Percentiles rank a stretch among this genome's conserved stretches.
Conservation (phyloP, 2,329 filamentous ascomycete species). For the Aspergillus latus region DNA sequence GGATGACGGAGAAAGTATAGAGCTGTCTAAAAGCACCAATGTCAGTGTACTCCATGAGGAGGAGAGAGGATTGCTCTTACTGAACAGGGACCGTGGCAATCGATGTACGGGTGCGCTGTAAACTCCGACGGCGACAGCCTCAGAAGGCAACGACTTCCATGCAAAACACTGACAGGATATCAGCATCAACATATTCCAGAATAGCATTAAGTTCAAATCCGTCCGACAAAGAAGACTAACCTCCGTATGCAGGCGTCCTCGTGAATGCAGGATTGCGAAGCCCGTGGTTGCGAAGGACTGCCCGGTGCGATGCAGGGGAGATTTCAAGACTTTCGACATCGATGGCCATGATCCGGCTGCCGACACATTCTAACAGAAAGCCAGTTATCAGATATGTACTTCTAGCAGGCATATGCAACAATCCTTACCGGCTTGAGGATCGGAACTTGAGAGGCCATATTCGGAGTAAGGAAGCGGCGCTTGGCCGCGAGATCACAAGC, state of each 20-base stretch:
- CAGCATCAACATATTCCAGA: constrained; percentile 1
- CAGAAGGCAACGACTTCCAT: constrained; percentile 23
- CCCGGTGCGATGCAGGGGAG: constrained; percentile 37
- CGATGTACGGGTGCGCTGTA: constrained; percentile 20
- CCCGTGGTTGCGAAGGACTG: constrained; percentile 22
- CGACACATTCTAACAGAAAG: constrained; percentile 44
- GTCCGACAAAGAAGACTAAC: constrained; percentile 3
- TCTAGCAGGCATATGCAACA: neutral
- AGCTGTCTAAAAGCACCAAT: constrained; percentile 15
- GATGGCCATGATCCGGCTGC: constrained; percentile 47
- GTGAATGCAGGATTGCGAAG: constrained; percentile 14
- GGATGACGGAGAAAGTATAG: constrained; percentile 21
- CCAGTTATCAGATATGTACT: constrained; percentile 15
- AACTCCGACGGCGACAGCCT: constrained; percentile 25
- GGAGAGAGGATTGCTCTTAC: constrained; percentile 17
- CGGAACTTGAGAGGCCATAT: constrained; percentile 55
- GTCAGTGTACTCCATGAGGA: neutral
- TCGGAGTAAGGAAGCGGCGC: constrained; percentile 36
- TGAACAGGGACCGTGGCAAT: constrained; percentile 20
- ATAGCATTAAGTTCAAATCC: neutral
- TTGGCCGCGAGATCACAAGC: constrained; percentile 31
- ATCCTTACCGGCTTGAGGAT: constrained; percentile 48
- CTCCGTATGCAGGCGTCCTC: constrained; percentile 14
- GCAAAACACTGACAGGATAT: constrained; percentile 15
- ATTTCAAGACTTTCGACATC: constrained; percentile 40